Evolutionary conservation across 2,329 filamentous ascomycete genomes (phyloP), one percentile per base, ranked within the genome.

Genomic region (Colletotrichum lini): DNA sequence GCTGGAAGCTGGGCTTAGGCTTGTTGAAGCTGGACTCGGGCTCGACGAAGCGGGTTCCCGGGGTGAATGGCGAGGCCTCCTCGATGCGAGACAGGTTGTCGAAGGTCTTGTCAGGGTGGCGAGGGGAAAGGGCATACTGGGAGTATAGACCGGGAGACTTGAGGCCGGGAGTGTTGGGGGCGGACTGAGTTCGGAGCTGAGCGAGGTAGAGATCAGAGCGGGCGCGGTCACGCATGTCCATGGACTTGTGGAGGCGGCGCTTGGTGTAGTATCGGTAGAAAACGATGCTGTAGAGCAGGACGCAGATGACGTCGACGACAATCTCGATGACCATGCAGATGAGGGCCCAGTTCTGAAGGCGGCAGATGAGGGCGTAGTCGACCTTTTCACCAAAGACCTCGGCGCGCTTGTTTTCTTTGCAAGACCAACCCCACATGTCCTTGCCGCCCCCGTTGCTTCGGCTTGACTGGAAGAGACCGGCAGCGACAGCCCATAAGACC

Each of bases 191-290:
- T 76, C 92, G 92, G 52, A 95, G 90, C 81, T 94, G 93, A 65
- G 93, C 95, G 74, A 98, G 94, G 86, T 98, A 98, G 74, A 99
- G 90, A 81, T 98, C 95, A 73, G 94, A 96, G 73, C 96, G 93
- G 75, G 96, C 96, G 79, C 94, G 93, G 87, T 99, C 96, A 77
- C 96, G 94, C 80, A 93, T 87, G 80, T 97, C 93, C 96, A 99
- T 99, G 74, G 95, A 95, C 88, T 98, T 98, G 83, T 93, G 92
- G 73, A 99, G 93, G 80, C 93, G 93, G 81, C 94, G 93, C 89
- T 98, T 99, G 75, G 93, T 95, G 90, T 95, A 98, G 88, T 97
- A 97, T 77, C 96, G 93, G 88, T 97, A 98, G 87, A 98, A 98
- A 81, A 98, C 91, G 79, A 98, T 89, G 78, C 90, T 94, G 88